phyloP scores from a whole-genome alignment of 495 filamentous ascomycete genomes.

The Tricharina praecox region DNA sequence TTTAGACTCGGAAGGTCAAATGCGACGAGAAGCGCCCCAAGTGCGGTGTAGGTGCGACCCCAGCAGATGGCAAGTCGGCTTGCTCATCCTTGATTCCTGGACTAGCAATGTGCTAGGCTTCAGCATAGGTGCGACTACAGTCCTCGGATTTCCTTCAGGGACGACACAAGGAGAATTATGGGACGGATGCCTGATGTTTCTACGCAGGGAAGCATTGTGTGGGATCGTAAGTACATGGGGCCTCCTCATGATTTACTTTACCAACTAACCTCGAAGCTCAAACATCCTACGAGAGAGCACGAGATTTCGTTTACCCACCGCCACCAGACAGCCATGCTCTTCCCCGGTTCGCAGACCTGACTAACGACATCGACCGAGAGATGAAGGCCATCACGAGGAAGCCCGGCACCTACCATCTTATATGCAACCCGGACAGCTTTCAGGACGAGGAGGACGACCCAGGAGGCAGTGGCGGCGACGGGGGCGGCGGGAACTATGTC shows the following conservation, averaged over 20 bases:
- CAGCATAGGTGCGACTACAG: conserved; percentile 42
- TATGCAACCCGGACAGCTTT: conserved; percentile 42
- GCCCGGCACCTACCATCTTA: conserved; percentile 43
- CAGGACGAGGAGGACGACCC: conserved; percentile 11
- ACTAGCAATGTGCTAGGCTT: conserved; percentile 39
- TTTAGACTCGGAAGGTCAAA: conserved; percentile 21
- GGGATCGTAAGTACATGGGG: conserved; percentile 35
- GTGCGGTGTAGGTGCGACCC: conserved; percentile 17
- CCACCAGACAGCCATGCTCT: conserved; percentile 27
- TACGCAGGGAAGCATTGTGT: conserved; percentile 37
- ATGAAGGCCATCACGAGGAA: conserved; percentile 37
- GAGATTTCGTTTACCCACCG: neutral
- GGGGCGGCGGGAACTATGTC: neutral
- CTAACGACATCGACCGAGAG: conserved; percentile 44
- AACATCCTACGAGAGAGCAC: neutral
- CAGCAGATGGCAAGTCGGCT: neutral
- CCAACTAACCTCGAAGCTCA: neutral
- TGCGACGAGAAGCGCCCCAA: conserved; percentile 21
- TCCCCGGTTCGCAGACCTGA: conserved; percentile 38
- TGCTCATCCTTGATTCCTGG: neutral
- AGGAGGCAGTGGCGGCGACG: neutral
- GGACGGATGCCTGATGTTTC: conserved; percentile 40
- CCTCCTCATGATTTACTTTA: neutral
- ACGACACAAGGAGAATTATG: conserved; percentile 40
- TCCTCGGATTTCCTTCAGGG: conserved; percentile 41